Base-by-base conservation (phyloP, 768 basidiomycete genomes). In the Lepiota brunneoincarnata region DNA sequence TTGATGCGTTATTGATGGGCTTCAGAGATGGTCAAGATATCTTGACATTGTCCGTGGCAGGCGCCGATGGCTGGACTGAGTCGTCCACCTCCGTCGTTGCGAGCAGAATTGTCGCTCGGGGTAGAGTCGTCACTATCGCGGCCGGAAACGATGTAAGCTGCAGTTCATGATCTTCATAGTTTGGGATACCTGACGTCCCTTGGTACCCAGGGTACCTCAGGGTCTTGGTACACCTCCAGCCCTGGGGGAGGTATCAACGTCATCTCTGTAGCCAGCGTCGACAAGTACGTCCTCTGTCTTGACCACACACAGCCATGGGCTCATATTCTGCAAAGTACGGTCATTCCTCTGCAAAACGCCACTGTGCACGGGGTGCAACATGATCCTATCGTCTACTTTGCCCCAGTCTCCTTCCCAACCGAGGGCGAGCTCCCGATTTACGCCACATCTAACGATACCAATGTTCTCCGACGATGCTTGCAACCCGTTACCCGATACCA, bases 21-120 rank as follows among this genome's bases (percentile, higher is more conserved):
- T 68, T 74, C 21, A 66, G 65, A 12, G 84, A 85, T 24, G 80
- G 78, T 0, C 71, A 78, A 57, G 81, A 89, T 63, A 77, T 91
- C 54, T 69, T 89, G 56, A 83, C 82, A 3, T 67, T 89, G 59
- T 86, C 83, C n/a, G 65, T 89, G 3, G 86, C 86, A 31, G 79
- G 81, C 11, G 58, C 75, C 2, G 75, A 78, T 56, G 86, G 85
- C 2, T 90, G 86, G 86, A 83, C 84, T 1, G 79, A 81, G 60
- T 72, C 75, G 18, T 67, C 79, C 7, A 66, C 70, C 43, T 61
- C 80, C 9, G 83, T 86, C 1, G 73, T 87, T 2, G 80, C 84
- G 0, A 81, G 79, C 59, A 69, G 84, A 43, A 77, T 89, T 37
- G 77, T 81, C 1, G 72, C 67, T 2, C 67, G 69, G 23, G 87